Evolutionary conservation across 768 basidiomycete species (phyloP), one percentile per base, ranked within the genome.

Genomic region (Hortiboletus flavorubellus): DNA sequence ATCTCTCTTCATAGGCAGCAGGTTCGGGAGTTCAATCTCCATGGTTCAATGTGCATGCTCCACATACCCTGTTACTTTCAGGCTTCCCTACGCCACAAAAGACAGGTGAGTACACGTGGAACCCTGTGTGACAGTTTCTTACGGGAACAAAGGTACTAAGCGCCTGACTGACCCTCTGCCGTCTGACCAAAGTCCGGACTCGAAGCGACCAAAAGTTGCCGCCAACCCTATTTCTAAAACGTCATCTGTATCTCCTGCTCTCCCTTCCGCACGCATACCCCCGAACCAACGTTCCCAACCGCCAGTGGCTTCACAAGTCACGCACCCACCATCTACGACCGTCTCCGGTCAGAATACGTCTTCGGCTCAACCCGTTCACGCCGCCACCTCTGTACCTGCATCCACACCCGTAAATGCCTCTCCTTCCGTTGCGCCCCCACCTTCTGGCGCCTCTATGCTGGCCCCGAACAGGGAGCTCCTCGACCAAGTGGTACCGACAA

Each of bases 41-140:
- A 4, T 89, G 85, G 83, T 89, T 87, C 64, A 56, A 70, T 18
- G 76, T 83, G 10, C 75, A 74, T 11, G 50, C 78, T 1, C 68
- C 73, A 0, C 80, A 85, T 64, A 58, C 65, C 5, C 56, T 87
- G 12, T 70, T 77, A 6, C 68, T 87, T 0, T 70, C 78, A 35
- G 79, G 83, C 7, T 80, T 81, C 53, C 68, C 83, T 29, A n/a
- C 59, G 0, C 60, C 72, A 33, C 67, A 55, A 63, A 69, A 67
- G 60, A 56, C 56, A 52, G 54, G 60, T 75, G 62, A 66, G 78
- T n/a, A 45, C 29, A 34, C 15, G 15, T 52, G 6, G 5, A 15
- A 8, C 26, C 37, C 3, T 43, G 38, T 35, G 40, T 49, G 8
- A 12, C 49, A 50, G 35, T 49, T 59, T 41, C 64, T 62, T 50